Percentiles rank a stretch among this genome's conserved stretches.
Conservation (phyloP, 228 moss, liverwort and hornwort species). For the Sphagnum fallax region DNA sequence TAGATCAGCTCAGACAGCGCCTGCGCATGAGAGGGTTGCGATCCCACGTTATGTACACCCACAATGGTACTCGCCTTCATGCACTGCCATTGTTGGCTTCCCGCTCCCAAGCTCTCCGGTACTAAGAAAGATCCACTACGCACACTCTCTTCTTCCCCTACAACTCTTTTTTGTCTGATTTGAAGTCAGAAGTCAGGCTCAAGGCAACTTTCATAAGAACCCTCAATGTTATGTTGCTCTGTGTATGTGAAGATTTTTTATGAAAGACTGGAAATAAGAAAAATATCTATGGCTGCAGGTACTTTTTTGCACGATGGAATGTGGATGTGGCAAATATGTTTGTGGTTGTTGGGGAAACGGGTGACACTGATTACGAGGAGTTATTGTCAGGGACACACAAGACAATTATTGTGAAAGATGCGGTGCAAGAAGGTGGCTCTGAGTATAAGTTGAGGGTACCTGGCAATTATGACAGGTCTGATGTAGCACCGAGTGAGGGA, state of each 20-base stretch:
- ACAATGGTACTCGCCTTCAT: constrained; percentile 56
- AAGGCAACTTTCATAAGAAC: too few relatives aligned
- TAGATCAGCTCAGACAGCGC: constrained; percentile 53
- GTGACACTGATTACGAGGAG: constrained; percentile 75
- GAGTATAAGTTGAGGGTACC: constrained; percentile 53
- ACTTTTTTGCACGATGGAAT: constrained; percentile 70
- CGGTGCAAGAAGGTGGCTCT: constrained; percentile 46
- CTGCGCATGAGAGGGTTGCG: constrained; percentile 62
- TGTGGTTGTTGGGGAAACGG: constrained; percentile 63
- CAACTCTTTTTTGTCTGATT: too few relatives aligned
- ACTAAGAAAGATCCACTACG: neutral
- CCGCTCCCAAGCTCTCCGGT: constrained; percentile 74
- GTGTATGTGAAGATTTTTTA: too few relatives aligned
- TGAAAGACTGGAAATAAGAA: too few relatives aligned
- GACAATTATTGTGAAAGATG: constrained; percentile 48
- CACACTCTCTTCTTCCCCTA: too few relatives aligned
- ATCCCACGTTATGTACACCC: constrained; percentile 71
- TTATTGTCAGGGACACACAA: constrained; percentile 71
- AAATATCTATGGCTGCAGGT: constrained; percentile 20
- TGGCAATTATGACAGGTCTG: constrained; percentile 54
- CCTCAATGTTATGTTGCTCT: too few relatives aligned
- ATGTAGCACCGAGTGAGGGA: constrained; percentile 51
- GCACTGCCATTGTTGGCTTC: constrained; percentile 65
- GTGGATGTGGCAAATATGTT: constrained; percentile 71
- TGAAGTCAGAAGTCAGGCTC: too few relatives aligned